Evolutionary conservation across 345 rosid genomes (phyloP).

Genomic region (Melaleuca quinquenervia): DNA sequence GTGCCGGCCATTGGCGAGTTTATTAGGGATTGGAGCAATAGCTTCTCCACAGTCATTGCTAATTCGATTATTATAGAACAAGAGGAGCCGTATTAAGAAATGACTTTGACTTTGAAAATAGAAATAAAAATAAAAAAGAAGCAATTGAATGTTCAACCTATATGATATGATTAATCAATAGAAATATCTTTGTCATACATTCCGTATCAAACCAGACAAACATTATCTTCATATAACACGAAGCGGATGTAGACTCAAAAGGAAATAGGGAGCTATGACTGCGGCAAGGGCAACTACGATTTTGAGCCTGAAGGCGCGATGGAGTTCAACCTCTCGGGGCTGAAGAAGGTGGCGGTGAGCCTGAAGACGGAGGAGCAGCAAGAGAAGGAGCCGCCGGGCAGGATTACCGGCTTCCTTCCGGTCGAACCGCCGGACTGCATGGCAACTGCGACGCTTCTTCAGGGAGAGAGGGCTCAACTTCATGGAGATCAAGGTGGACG

Average conservation of each 20-base stretch:
- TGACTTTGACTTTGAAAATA: too few species aligned
- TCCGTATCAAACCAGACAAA: too few species aligned
- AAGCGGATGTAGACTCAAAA: constrained; percentile 25
- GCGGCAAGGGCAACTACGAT: background rate
- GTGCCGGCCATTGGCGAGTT: constrained; percentile 36
- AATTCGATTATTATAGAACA: too few species aligned
- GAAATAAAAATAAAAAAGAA: too few species aligned
- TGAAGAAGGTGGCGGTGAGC: constrained; percentile 46
- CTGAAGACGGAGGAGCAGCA: constrained; percentile 20
- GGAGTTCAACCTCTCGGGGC: constrained; percentile 56
- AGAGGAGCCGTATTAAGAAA: too few species aligned
- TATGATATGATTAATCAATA: too few species aligned
- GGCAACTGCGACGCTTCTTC: constrained; percentile 53
- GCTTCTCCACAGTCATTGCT: constrained; percentile 35
- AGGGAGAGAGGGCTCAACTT: constrained; percentile 38
- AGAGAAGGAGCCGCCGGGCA: constrained; percentile 30
- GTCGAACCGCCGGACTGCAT: constrained; percentile 68
- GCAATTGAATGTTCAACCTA: too few species aligned
- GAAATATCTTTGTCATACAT: too few species aligned
- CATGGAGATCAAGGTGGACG: constrained; percentile 79
- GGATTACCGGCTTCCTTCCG: constrained; percentile 53
- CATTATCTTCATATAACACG: background rate
- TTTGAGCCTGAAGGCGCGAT: constrained; percentile 25
- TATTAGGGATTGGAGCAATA: constrained; percentile 48
- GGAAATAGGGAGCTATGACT: background rate